Evolutionary conservation across 768 basidiomycete genomes (phyloP).

Genomic region (Mycena chlorophos): DNA sequence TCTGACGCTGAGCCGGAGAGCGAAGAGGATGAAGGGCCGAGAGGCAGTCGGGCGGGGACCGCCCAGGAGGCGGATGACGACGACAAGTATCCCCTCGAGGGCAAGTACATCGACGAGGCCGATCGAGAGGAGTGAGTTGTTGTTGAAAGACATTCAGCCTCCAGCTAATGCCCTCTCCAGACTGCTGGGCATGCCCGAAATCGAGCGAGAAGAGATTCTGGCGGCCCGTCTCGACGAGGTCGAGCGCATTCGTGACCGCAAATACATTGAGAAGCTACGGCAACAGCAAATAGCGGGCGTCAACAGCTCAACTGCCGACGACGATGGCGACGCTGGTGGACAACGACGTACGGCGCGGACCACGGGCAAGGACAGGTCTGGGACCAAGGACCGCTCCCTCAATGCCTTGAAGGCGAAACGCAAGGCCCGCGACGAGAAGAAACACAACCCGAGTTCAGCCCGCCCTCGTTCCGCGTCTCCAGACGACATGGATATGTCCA

Average conservation of each 20-base stretch:
- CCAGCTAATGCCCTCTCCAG: constrained; percentile 43
- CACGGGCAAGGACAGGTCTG: constrained; percentile 73
- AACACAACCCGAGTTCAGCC: constrained; percentile 23
- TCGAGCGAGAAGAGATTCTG: constrained; percentile 86
- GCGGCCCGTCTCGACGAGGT: constrained; percentile 79
- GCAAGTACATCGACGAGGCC: constrained; percentile 82
- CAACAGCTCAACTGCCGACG: constrained; percentile 25
- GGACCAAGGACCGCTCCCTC: constrained; percentile 76
- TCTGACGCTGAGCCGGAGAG: constrained; percentile 57
- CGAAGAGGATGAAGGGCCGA: constrained; percentile 43
- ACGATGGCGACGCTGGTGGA: constrained; percentile 62
- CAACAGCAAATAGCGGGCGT: constrained; percentile 57
- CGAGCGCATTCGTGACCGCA: constrained; percentile 70
- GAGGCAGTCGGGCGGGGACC: neutral
- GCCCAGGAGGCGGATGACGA: constrained; percentile 30
- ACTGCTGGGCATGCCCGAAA: constrained; percentile 76
- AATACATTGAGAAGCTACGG: constrained; percentile 72
- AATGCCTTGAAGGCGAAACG: constrained; percentile 86
- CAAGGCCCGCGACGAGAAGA: constrained; percentile 87
- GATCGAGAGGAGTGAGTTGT: constrained; percentile 76
- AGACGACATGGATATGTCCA: constrained; percentile 83
- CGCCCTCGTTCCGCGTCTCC: constrained; percentile 17
- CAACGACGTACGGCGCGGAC: constrained; percentile 51
- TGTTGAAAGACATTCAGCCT: constrained; percentile 26
- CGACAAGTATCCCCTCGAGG: constrained; percentile 88